Evolutionary conservation across 2,329 filamentous ascomycete species (phyloP).

Genomic region (Ophiostoma himal-ulmi): DNA sequence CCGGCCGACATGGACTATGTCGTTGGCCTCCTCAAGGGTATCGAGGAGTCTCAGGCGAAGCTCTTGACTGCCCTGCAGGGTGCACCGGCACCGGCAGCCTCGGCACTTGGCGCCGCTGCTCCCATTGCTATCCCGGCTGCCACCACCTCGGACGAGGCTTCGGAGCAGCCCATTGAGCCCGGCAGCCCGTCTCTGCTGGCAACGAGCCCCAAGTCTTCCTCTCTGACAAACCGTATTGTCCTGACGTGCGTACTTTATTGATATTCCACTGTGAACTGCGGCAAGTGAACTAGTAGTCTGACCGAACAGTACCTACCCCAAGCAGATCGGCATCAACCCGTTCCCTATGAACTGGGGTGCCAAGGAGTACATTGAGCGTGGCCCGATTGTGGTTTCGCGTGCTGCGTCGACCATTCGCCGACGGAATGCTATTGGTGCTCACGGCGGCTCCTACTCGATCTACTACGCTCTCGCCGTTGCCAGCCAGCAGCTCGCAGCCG

Average conservation of each 20-base stretch:
- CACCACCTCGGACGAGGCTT: constrained; percentile 27
- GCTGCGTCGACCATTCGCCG: constrained; percentile 67
- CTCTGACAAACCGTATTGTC: constrained; percentile 50
- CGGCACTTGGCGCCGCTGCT: constrained; percentile 11
- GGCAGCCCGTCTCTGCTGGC: constrained; percentile 25
- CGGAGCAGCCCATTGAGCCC: constrained; percentile 25
- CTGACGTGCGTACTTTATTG: constrained; percentile 41
- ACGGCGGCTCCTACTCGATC: constrained; percentile 87
- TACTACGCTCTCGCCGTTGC: constrained; percentile 92
- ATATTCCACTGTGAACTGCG: not conserved
- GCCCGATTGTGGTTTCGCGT: constrained; percentile 82
- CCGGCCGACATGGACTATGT: constrained; percentile 33
- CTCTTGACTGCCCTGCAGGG: constrained; percentile 39
- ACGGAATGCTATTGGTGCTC: constrained; percentile 55
- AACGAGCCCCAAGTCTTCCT: constrained; percentile 36
- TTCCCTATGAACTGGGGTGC: constrained; percentile 83
- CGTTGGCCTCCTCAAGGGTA: constrained; percentile 32
- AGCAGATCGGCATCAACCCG: constrained; percentile 91
- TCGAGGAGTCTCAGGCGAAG: constrained; percentile 40
- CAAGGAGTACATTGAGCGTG: constrained; percentile 65
- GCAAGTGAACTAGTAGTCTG: not conserved
- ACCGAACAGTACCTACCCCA: constrained; percentile 67
- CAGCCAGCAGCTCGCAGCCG: constrained; percentile 76
- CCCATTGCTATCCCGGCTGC: not conserved
- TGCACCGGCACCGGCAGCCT: not conserved